Base-by-base conservation (phyloP, 768 basidiomycete genomes). In the Suillus sp. region DNA sequence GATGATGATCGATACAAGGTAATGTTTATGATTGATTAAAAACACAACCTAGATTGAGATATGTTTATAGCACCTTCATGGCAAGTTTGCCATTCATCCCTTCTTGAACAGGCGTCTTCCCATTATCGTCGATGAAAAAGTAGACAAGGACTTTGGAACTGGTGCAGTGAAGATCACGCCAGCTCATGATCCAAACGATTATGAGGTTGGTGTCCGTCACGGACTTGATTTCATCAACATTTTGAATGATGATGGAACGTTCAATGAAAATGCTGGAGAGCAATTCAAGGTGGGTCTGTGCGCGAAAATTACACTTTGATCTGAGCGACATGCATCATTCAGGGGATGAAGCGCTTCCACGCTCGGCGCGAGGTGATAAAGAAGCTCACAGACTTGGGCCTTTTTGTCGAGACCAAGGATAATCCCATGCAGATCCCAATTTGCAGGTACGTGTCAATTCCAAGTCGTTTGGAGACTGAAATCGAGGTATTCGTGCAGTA, bases 151-250 rank as follows among this genome's bases (percentile, higher is more conserved):
- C 11, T 99, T 99, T 69, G 97, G 97, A 42, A 99, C 97, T 35
- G 97, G 97, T 73, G 97, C 96, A 1, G 96, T 99, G 59, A 99
- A 99, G 80, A 98, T 99, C 71, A 99, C 97, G 0, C 97, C 97
- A 18, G 97, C 96, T 0, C 97, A 99, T 72, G 97, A 99, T 74
- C 92, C 89, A 18, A 96, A 96, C 72, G 96, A 99, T 83, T 99
- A 96, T 76, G 94, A 95, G 67, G 95, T 95, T 67, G 97, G 95
- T 11, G 72, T 87, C 70, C 80, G 96, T 47, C 94, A 99, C 73
- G 86, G 89, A 14, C 82, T 99, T 25, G 88, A 92, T 53, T 96
- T 97, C 73, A 90, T 99, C 79, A 98, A 91, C 70, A 90, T 99
- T 66, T 74, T 99, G 70, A 97, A 97, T 71, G 96, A 99, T 69